Evolutionary conservation across 2,329 filamentous ascomycete genomes (phyloP).

Genomic region (Scedosporium dehoogii): DNA sequence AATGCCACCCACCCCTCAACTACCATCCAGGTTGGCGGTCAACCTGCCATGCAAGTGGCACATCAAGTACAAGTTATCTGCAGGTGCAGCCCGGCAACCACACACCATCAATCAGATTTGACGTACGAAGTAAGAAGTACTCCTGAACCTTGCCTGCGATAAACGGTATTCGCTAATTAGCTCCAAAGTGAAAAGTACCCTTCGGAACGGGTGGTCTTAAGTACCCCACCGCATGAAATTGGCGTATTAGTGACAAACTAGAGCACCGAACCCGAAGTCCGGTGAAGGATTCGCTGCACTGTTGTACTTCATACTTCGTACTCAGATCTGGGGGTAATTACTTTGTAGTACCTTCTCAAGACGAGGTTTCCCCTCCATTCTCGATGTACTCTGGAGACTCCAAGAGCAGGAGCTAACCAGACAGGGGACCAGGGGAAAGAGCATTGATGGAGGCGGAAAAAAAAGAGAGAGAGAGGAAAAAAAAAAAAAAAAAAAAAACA

Average conservation of each 20-base stretch:
- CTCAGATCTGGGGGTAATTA: background rate
- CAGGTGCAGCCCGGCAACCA: background rate
- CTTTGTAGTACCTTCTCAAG: background rate
- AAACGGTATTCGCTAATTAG: background rate
- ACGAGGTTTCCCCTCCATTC: background rate
- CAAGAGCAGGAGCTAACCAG: background rate
- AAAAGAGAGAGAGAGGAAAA: background rate
- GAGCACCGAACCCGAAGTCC: background rate
- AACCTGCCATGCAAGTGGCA: background rate
- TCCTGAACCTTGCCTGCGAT: background rate
- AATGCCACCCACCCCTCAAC: background rate
- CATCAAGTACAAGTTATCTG: background rate
- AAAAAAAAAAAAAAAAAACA: background rate
- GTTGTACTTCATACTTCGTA: background rate
- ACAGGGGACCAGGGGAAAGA: background rate
- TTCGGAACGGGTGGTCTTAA: background rate
- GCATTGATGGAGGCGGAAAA: background rate
- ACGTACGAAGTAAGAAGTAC: background rate
- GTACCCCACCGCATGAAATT: background rate
- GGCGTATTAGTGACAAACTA: background rate
- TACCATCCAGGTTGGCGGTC: background rate
- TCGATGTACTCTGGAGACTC: background rate
- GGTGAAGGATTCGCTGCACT: background rate
- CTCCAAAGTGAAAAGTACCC: background rate
- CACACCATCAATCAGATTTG: background rate